These are phyloP conservation scores for Kluyveromyces sp. DNA, from an alignment of 1,139 yeast species.

Conservation along the genomic window DNA sequence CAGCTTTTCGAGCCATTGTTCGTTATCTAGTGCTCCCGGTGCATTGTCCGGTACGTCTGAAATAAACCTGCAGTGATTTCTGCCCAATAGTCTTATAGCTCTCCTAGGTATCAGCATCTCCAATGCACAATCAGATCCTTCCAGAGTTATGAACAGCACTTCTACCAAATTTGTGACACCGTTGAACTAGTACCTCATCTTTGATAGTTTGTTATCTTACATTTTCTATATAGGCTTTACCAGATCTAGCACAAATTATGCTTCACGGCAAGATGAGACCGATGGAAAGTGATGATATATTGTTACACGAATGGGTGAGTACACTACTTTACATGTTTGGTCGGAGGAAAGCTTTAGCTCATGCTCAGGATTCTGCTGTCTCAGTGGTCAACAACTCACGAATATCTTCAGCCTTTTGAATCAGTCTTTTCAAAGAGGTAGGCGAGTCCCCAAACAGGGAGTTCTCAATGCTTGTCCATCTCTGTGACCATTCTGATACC, in stretches of 20 bases:
- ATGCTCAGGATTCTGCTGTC: background rate
- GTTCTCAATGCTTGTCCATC: slow-evolving; percentile 27
- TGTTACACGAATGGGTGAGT: background rate
- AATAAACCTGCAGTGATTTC: background rate
- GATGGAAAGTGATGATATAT: background rate
- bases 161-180: background rate
- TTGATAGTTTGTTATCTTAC: background rate
- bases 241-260: too few relatives aligned
- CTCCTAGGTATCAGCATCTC: background rate
- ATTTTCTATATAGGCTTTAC: background rate
- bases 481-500: slow-evolving; percentile 28
- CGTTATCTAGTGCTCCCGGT: slow-evolving; percentile 42
- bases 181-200: background rate
- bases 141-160: background rate
- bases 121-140: too few relatives aligned
- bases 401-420: slow-evolving; percentile 19
- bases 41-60: slow-evolving; percentile 38
- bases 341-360: background rate
- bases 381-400: slow-evolving; percentile 4
- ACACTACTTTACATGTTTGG: background rate
- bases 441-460: slow-evolving; percentile 29
- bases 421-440: slow-evolving; percentile 25
- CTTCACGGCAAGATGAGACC: too few relatives aligned
- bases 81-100: background rate
- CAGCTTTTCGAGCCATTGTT: slow-evolving; percentile 38